Evolutionary conservation across 305 asterid genomes (phyloP), one percentile per base, ranked within the genome.

Genomic region (Coffea humblotiana): DNA sequence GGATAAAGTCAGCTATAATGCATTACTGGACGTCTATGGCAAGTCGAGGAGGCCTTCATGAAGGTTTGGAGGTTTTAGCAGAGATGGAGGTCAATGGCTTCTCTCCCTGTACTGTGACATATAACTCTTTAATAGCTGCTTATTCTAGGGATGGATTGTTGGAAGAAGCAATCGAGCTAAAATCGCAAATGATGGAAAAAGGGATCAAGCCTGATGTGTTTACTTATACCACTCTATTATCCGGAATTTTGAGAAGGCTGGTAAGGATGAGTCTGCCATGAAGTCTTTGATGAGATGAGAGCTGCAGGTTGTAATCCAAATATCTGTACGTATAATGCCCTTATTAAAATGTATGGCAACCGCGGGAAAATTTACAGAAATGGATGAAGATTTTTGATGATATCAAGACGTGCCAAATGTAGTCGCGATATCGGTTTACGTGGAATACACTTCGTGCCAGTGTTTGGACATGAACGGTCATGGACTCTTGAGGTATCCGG

Each of bases 241-340:
- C 99, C 0, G 99, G 99, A 74, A n/a, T n/a, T 95, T 89, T 78
- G 98, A 95, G 88, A 93, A 94, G 88, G 93, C 98, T n/a, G 99
- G 98, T 47, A 95, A 90, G 86, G 98, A 95, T 77, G 97, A 88
- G 82, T 84, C 91, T 13, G 99, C 98, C 1, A 89, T 90, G 92
- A 88, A 85, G 81, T 92, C 65, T 94, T 91, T 68, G 88, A 92
- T 68, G 98, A 95, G 85, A 95, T 95, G 99, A 85, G 82, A 63
- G 61, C 68, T 81, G 80, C 83, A 6, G 95, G 93, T 23, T 92
- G 97, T 80, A 90, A 83, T 49, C 98, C 99, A 18, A 95, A 95
- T 86, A 95, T 93, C 52, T 95, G 97, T 86, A 95, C 99, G 3
- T 95, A 88, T 78, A 95, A 95, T 78, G 97, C 99, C 6, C 89